Conservation (phyloP, 1,284 basidiomycete species). For the Cryptococcus sp. region DNA sequence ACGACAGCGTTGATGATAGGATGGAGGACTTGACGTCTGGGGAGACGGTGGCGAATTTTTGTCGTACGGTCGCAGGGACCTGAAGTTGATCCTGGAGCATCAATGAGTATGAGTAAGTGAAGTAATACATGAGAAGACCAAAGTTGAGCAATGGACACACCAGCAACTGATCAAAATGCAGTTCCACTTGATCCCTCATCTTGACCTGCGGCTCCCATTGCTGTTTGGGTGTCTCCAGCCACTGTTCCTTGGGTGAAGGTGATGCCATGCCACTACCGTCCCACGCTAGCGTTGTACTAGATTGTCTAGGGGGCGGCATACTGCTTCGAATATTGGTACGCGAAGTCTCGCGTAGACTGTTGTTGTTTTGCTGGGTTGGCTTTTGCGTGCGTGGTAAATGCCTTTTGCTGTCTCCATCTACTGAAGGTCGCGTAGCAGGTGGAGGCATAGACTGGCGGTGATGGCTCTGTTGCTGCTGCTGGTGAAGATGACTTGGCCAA, state of each 20-base stretch:
- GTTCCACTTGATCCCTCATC: conserved; percentile 31
- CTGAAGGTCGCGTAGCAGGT: background rate
- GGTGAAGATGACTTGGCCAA: background rate
- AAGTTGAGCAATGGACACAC: conserved; percentile 22
- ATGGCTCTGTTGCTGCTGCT: conserved; percentile 12
- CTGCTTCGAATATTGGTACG: conserved; percentile 18
- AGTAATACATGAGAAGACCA: too few species aligned
- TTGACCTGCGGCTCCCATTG: conserved; percentile 8
- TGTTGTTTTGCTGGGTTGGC: conserved; percentile 1
- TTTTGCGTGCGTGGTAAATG: background rate
- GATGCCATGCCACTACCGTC: conserved; percentile 8
- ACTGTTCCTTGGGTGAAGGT: conserved; percentile 22
- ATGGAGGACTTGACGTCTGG: conserved; percentile 46
- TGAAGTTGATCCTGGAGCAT: conserved; percentile 41
- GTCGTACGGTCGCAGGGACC: conserved; percentile 42
- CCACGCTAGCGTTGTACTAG: conserved; percentile 19
- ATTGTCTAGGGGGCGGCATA: conserved; percentile 19
- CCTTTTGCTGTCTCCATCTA: background rate
- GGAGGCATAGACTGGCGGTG: conserved; percentile 29
- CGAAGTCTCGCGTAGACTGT: conserved; percentile 19
- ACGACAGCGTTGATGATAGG: conserved; percentile 37
- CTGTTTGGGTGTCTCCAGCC: conserved; percentile 23
- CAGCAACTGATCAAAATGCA: conserved; percentile 43
- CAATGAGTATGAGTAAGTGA: too few species aligned
- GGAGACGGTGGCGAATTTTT: conserved; percentile 45